Conservation (phyloP, 129 eudicot species). For the Tagetes erecta region DNA sequence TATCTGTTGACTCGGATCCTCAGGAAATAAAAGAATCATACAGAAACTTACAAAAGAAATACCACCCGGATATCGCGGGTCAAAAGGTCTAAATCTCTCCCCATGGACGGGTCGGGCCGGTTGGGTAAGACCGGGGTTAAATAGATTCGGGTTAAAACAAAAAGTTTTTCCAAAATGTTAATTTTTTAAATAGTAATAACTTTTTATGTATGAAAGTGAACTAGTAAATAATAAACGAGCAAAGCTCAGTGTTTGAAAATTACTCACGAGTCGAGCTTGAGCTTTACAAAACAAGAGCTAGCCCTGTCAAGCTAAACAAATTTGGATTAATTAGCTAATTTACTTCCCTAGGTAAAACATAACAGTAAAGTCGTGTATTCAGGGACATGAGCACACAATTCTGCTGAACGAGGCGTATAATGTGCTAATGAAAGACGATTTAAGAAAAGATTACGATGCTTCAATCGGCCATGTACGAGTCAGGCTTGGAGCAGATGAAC, state of each 20-base stretch:
- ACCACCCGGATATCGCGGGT: constrained; percentile 80
- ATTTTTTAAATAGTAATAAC: neutral
- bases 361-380: constrained; percentile 10
- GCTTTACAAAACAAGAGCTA: neutral
- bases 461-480: constrained; percentile 44
- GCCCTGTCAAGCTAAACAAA: too few species aligned
- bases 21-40: constrained; percentile 63
- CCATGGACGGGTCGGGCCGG: neutral
- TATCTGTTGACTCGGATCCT: constrained; percentile 46
- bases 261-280: neutral
- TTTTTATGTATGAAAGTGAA: neutral
- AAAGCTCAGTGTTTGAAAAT: neutral
- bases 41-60: constrained; percentile 64
- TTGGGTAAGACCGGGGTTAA: neutral
- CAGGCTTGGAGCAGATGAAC: constrained; percentile 25
- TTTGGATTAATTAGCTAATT: neutral
- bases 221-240: neutral
- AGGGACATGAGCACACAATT: constrained; percentile 69
- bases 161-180: neutral
- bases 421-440: constrained; percentile 61
- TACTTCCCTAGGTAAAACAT: neutral
- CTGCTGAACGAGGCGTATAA: constrained; percentile 59
- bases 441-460: constrained; percentile 57
- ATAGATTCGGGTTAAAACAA: neutral
- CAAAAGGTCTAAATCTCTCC: constrained; percentile 44